phyloP scores from a whole-genome alignment of 2,329 filamentous ascomycete genomes.

The Penicillium sp. region DNA sequence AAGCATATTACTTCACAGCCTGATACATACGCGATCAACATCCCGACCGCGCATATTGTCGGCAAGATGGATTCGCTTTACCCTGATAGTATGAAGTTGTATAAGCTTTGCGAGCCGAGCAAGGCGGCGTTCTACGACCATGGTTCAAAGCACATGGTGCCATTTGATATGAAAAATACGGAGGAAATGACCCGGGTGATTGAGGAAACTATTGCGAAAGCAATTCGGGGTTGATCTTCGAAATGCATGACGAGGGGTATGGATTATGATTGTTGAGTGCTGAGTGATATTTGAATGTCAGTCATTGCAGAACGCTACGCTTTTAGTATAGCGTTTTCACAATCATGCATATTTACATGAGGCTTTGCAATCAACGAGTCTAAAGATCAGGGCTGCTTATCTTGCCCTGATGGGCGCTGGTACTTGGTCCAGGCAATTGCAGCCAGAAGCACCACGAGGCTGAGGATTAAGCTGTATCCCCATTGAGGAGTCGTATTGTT shows the following conservation, averaged over 20 bases:
- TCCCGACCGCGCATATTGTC: conserved; percentile 42
- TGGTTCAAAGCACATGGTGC: conserved; percentile 33
- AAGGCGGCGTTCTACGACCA: conserved; percentile 37
- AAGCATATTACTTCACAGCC: conserved; percentile 10
- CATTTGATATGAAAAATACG: conserved; percentile 32
- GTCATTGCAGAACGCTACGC: neutral
- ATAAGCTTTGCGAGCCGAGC: conserved; percentile 33
- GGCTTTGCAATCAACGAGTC: neutral
- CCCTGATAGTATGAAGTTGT: conserved; percentile 29
- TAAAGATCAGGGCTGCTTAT: conserved; percentile 6
- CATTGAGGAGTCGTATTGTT: conserved; percentile 3
- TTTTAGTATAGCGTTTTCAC: conserved; percentile 5
- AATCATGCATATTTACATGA: conserved; percentile 10
- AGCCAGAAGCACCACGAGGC: conserved; percentile 24
- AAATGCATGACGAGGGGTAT: neutral
- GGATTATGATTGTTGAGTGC: neutral
- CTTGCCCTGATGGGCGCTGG: neutral
- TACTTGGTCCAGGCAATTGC: conserved; percentile 23
- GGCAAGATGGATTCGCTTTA: conserved; percentile 37
- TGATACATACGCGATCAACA: conserved; percentile 24
- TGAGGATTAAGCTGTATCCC: conserved; percentile 22
- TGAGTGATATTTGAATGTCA: neutral
- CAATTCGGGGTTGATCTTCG: conserved; percentile 7
- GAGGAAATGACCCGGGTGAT: conserved; percentile 27
- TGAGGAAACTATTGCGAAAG: conserved; percentile 26